Percentiles rank a stretch among this genome's conserved stretches.
phyloP scores from a whole-genome alignment of 805 yeast genomes.

The Candida suzukii region DNA sequence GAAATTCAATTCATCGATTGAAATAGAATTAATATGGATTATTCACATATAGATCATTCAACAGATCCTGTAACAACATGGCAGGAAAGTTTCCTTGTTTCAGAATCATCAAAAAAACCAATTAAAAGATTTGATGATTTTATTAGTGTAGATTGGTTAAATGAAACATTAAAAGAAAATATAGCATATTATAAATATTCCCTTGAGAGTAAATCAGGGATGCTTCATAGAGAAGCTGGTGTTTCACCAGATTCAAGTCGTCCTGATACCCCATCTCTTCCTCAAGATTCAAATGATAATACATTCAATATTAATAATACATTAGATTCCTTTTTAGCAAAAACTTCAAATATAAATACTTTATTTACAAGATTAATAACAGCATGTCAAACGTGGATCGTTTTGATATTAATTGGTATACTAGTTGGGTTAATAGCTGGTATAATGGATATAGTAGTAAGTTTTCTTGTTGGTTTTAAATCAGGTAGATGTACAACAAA shows the following conservation, averaged over 20 bases:
- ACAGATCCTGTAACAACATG: conserved; percentile 8
- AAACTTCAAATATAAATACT: conserved; percentile 5
- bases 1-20: background rate
- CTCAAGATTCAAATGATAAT: conserved; percentile 5
- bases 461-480: conserved; percentile 75
- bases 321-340: conserved; percentile 6
- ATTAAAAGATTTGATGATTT: conserved; percentile 53
- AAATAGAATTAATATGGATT: background rate
- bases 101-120: conserved; percentile 9
- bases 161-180: conserved; percentile 50
- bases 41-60: background rate
- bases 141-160: conserved; percentile 64
- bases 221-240: conserved; percentile 1
- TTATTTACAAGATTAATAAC: conserved; percentile 22
- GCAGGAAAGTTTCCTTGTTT: conserved; percentile 13
- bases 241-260: background rate
- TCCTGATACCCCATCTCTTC: conserved; percentile 7
- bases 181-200: conserved; percentile 4
- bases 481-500: conserved; percentile 70
- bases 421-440: conserved; percentile 82
- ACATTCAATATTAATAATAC: conserved; percentile 7
- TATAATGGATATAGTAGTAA: conserved; percentile 70
- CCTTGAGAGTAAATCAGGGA: conserved; percentile 7
- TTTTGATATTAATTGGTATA: conserved; percentile 68
- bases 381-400: conserved; percentile 58